A percentile compares a stretch with the other conserved stretches of the same genome.
Evolutionary conservation across 2,329 filamentous ascomycete species (phyloP).

Genomic region (Aspergillus neotritici): DNA sequence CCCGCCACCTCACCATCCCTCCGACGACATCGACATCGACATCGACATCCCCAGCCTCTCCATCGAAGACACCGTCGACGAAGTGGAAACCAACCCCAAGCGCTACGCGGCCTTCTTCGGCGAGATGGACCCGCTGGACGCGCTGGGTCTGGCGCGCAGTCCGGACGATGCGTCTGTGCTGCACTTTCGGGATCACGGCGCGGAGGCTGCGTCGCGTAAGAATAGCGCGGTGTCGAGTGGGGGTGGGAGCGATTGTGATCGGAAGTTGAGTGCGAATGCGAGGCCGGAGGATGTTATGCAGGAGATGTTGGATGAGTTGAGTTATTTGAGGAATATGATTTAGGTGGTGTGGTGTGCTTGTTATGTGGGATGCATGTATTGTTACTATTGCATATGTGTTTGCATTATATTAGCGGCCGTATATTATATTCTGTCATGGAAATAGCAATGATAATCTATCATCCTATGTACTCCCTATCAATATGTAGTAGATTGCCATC

Average conservation of each 20-base stretch:
- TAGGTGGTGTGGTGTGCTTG: conserved; percentile 16
- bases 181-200: conserved; percentile 15
- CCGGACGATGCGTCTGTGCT: conserved; percentile 21
- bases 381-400: conserved; percentile 2
- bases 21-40: conserved; percentile 23
- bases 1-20: conserved; percentile 23
- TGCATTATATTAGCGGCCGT: not conserved
- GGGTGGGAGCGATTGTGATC: conserved; percentile 24
- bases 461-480: too few relatives aligned
- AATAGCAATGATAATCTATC: too few relatives aligned
- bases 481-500: too few relatives aligned
- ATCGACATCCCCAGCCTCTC: conserved; percentile 28
- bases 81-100: conserved; percentile 33
- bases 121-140: conserved; percentile 25
- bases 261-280: conserved; percentile 16
- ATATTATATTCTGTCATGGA: not conserved
- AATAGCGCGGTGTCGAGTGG: conserved; percentile 13
- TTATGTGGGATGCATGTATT: conserved; percentile 8
- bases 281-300: conserved; percentile 30
- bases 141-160: conserved; percentile 22
- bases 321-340: conserved; percentile 47
- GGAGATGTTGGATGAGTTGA: conserved; percentile 47
- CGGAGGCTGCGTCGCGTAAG: conserved; percentile 3
- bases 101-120: conserved; percentile 34
- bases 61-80: conserved; percentile 29